Base-by-base conservation (phyloP, 805 yeast genomes). In the Alloascoidea africana region DNA sequence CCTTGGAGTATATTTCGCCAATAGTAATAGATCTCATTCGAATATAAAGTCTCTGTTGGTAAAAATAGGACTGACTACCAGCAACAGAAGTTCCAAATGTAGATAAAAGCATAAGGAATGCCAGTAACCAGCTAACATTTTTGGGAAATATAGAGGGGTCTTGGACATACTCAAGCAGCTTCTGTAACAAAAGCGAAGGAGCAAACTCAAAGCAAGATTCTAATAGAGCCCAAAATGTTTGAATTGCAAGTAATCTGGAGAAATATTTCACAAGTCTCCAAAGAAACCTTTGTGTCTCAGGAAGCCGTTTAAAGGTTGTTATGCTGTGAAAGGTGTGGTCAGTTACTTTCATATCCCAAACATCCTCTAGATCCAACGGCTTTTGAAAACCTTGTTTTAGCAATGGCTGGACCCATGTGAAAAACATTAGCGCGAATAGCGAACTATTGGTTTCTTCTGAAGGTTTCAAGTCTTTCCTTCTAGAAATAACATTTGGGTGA, bases 1-100 rank as follows among this genome's bases (percentile, higher is more conserved):
- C 96, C 60, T 91, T 91, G 1, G 94, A 76, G 52, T 91, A 91
- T 39, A 91, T 78, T 56, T 85, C 94, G 41, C 94, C 93, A 48
- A 91, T 80, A 40, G 91, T 70, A 43, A 91, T 72, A 5, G 96
- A 85, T 50, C 79, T 77, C 79, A 89, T 76, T 54, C 95, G 74
- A 36, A 85, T 73, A 59, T 96, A 89, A 33, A 89, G 84, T 54
- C 94, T 73, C 63, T 97, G 78, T 41, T 97, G 97, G 41, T 78
- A 62, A 55, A 77, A 91, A 40, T 85, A 66, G 11, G 95, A 82
- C 58, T 85, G 84, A 34, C 95, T 94, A 18, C 74, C 63, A 36
- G 73, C 63, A 19, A 73, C 51, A 13, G 86, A 73, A 35, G 76
- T 73, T 8, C 75, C 39, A 32, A 79, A 53, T 43, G 79, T 73